phyloP scores from a whole-genome alignment of 257 asterid genomes.

The Fraxinus excelsior region DNA sequence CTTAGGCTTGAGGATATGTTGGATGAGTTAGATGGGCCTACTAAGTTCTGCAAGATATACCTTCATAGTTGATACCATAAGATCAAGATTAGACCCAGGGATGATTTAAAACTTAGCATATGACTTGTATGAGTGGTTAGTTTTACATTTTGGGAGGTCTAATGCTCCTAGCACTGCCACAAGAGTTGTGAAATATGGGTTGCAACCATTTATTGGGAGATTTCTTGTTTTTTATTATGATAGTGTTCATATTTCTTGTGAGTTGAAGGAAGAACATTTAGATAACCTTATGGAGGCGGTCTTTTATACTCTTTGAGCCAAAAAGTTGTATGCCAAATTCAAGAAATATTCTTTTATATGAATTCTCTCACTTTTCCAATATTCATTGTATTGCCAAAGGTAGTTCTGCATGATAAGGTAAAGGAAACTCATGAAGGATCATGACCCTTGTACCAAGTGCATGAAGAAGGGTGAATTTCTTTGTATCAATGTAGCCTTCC shows the following conservation, averaged over 20 bases:
- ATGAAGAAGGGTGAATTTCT: neutral
- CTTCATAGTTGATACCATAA: neutral
- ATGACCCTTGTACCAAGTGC: neutral
- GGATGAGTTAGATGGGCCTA: neutral
- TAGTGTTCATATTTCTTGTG: neutral
- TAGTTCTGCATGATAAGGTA: neutral
- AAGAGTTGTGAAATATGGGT: neutral
- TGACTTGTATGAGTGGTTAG: neutral
- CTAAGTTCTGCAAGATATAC: neutral
- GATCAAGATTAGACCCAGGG: neutral
- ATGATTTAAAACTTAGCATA: too few relatives aligned
- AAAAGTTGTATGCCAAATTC: neutral
- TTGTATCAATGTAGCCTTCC: neutral
- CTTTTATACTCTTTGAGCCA: neutral
- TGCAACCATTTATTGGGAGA: neutral
- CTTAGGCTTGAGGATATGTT: neutral
- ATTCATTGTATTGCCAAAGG: neutral
- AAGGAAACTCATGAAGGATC: neutral
- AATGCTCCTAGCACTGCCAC: neutral
- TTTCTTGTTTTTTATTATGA: neutral
- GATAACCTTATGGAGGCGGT: neutral
- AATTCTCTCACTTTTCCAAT: neutral
- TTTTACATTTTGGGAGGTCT: neutral
- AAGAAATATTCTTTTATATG: neutral
- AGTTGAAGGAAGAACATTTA: neutral